A percentile compares a stretch with the other conserved stretches of the same genome.
These are phyloP conservation scores for Anisodus tanguticus DNA, from an alignment of 257 asterid species.

Conservation along the genomic window DNA sequence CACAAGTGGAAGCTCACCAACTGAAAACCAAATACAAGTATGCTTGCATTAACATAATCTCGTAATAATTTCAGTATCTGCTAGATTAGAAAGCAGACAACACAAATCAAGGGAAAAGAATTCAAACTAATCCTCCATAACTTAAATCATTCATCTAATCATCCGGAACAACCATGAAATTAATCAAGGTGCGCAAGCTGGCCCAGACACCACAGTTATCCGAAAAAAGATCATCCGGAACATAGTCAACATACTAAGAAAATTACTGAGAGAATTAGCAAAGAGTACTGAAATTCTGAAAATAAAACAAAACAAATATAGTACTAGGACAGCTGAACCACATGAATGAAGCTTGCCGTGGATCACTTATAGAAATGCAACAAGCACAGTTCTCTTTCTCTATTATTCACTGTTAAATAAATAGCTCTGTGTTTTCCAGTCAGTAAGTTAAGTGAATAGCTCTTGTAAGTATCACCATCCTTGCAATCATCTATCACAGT, in stretches of 20 bases:
- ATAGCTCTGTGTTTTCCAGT: neutral
- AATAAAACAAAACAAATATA: neutral
- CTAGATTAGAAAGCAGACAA: neutral
- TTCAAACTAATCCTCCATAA: neutral
- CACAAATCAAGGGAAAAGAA: neutral
- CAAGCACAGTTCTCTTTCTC: neutral
- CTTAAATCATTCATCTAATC: neutral
- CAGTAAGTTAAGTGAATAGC: neutral
- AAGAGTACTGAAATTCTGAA: neutral
- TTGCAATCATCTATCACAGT: neutral
- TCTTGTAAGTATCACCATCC: constrained; percentile 11
- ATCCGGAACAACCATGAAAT: neutral
- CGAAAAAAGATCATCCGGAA: neutral
- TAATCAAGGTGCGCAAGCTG: neutral
- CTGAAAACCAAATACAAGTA: neutral
- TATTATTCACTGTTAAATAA: neutral
- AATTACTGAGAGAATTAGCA: constrained; percentile 16
- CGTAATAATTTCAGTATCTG: constrained; percentile 1
- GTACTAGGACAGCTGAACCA: constrained; percentile 6
- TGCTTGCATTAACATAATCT: neutral
- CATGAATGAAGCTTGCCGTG: neutral
- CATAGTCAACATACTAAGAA: neutral
- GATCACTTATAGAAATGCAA: constrained; percentile 15
- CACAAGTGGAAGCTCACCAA: constrained; percentile 9
- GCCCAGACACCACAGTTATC: neutral